Conservation (phyloP, 2,329 filamentous ascomycete species). For the Coniochaeta sp. region DNA sequence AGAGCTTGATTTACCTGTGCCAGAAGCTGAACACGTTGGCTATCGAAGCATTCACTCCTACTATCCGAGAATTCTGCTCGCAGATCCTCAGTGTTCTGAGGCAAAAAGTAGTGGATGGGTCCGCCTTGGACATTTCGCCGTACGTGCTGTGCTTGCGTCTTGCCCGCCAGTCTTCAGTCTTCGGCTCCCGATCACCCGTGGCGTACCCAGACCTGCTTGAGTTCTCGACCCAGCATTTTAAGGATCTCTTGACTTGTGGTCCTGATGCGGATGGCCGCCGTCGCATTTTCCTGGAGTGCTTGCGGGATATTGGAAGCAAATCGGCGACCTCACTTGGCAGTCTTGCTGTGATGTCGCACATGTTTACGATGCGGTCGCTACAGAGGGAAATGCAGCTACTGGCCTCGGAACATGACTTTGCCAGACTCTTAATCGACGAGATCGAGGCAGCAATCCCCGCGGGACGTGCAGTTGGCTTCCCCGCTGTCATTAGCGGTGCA, state of each 20-base stretch:
- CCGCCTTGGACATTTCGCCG: conserved; percentile 10
- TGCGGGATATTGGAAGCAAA: conserved; percentile 58
- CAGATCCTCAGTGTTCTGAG: conserved; percentile 40
- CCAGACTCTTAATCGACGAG: conserved; percentile 55
- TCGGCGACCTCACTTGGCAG: conserved; percentile 64
- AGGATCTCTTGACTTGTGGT: conserved; percentile 49
- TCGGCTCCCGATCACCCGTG: conserved; percentile 42
- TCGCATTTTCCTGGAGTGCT: conserved; percentile 58
- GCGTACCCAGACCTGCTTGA: conserved; percentile 55
- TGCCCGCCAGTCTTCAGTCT: conserved; percentile 62
- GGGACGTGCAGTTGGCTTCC: conserved; percentile 31
- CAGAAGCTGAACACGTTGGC: conserved; percentile 61
- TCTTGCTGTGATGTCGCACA: conserved; percentile 52
- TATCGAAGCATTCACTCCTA: conserved; percentile 51
- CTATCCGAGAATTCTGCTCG: conserved; percentile 56
- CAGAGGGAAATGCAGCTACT: conserved; percentile 47
- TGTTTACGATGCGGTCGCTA: conserved; percentile 35
- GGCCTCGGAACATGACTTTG: conserved; percentile 52
- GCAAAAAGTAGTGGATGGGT: background rate
- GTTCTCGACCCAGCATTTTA: conserved; percentile 55
- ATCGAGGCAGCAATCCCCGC: conserved; percentile 46
- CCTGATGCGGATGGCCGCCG: conserved; percentile 47
- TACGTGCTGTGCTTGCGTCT: conserved; percentile 55
- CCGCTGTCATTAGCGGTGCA: conserved; percentile 36
- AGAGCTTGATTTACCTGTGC: conserved; percentile 56